Base-by-base conservation (phyloP, 352 stramenopile genomes). In the Phytophthora ohioensis region DNA sequence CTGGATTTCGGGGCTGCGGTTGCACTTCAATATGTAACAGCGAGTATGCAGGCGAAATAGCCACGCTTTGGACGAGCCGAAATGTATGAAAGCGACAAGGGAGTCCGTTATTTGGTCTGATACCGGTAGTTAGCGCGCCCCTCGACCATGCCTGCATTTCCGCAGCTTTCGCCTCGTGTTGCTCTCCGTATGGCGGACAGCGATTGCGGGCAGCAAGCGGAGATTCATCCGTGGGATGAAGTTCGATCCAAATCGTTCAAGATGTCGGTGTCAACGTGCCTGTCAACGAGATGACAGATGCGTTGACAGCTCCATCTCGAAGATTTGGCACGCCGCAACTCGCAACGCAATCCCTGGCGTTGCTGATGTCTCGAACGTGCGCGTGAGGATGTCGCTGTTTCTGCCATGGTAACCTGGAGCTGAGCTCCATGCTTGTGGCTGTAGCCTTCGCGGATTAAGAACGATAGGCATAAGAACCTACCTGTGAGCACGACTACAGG, bases 261-360 rank as follows among this genome's bases (percentile, higher is more conserved):
- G 51, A 57, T 43, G 32, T 5, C 51, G 11, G 30, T 43, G 51
- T 57, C 34, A 57, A 39, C 12, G 30, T 31, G 31, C 15, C 32
- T 56, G 51, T 57, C 32, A 57, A 31, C 32, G 49, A 27, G 49
- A 27, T 57, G 49, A 57, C 49, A 55, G 47, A 54, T 39, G 47
- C 47, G 10, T 27, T 55, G 47, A 55, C 47, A 55, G 10, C 21
- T 27, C 21, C 21, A 27, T 27, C 21, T 27, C 15, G 21, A 36
- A 12, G 46, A 48, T 48, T 48, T 48, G 12, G 21, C 21, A 27
- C 21, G 21, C 21, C 21, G 21, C 21, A 27, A 27, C 21, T 27
- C 21, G 21, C 21, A 2, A 27, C 21, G 21, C 21, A 27, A 27
- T 27, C 21, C 21, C 21, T 27, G 21, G 21, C 21, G 21, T 27